phyloP scores from a whole-genome alignment of 1,284 basidiomycete species.

The Ceraceosorus guamensis region DNA sequence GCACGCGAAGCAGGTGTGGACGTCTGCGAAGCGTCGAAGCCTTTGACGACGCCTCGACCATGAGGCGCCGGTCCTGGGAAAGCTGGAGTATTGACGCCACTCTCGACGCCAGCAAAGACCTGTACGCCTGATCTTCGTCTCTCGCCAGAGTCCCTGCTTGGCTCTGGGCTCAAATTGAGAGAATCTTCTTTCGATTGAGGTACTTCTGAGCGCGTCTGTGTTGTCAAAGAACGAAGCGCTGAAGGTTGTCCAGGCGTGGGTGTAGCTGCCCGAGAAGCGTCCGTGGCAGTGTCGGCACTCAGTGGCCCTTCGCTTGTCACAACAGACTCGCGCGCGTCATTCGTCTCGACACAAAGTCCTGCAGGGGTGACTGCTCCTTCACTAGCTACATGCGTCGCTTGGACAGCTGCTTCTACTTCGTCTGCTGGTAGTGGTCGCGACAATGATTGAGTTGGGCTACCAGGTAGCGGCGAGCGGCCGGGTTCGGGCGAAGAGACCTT shows the following conservation, averaged over 20 bases:
- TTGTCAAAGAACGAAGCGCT: not conserved
- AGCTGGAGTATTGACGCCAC: slow-evolving; percentile 28
- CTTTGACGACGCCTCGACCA: slow-evolving; percentile 1
- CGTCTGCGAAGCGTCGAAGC: slow-evolving; percentile 2
- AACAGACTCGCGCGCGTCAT: no score
- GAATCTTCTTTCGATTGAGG: not conserved
- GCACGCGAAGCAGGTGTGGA: not conserved
- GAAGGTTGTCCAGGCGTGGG: not conserved
- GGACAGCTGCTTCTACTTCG: not conserved
- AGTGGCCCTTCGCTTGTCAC: no score
- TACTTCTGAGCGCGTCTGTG: no score
- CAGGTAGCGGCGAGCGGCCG: not conserved
- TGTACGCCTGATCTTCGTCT: slow-evolving; percentile 9
- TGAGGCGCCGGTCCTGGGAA: slow-evolving; percentile 14
- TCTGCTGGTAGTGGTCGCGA: not conserved
- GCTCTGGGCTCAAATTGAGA: not conserved
- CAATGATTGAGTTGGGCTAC: not conserved
- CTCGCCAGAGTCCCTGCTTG: no score
- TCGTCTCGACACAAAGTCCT: no score
- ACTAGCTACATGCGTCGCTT: not conserved
- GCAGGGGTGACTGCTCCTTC: not conserved
- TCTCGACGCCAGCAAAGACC: slow-evolving; percentile 26
- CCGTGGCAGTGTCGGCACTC: not conserved
- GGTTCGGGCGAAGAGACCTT: slow-evolving; percentile 27
- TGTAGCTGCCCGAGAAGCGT: not conserved